Base-by-base conservation (phyloP, 179 eudicot genomes). In the Pouteria campechiana region DNA sequence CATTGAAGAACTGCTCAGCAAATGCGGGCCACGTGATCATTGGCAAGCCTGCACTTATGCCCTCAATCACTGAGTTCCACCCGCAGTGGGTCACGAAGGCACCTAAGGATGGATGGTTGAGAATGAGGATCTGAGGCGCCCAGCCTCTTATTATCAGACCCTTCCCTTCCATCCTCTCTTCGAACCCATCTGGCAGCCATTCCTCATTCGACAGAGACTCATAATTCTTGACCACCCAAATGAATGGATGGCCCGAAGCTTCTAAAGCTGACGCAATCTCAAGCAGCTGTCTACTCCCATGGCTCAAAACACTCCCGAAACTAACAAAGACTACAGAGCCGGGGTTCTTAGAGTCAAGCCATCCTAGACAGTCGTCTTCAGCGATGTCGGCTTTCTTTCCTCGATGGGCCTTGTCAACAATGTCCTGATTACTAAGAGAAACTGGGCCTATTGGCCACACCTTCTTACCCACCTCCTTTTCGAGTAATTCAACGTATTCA, bases 361-460 rank as follows among this genome's bases (percentile, higher is more conserved):
- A 82, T 41, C 47, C 37, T 18, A 78, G 25, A 36, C 78, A 82
- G 16, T 69, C 52, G 18, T 64, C 35, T 29, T 46, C 46, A 28
- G 68, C 60, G 4, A 63, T 32, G 0, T 53, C 32, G 0, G 72
- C 14, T 32, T 52, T 40, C 22, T 64, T 74, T 10, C 82, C 81
- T 39, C 81, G 61, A 1, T 37, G 50, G 13, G 61, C 62, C 23
- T 58, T 75, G 0, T 38, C 61, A 14, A 57, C 60, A 0, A 9
- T 25, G 17, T 31, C 69, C 6, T 33, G 25, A 22, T 59, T 64
- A 40, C 67, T 50, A 13, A 77, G 21, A 0, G 69, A 64, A 41
- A 81, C 53, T 0, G 80, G 86, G 22, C 93, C 93, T 0, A 75
- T 49, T 32, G 57, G 67, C 93, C 93, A 75, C 3, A 69, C 63